phyloP scores from a whole-genome alignment of 2,329 filamentous ascomycete species.

The Gaeumannomyces tritici region DNA sequence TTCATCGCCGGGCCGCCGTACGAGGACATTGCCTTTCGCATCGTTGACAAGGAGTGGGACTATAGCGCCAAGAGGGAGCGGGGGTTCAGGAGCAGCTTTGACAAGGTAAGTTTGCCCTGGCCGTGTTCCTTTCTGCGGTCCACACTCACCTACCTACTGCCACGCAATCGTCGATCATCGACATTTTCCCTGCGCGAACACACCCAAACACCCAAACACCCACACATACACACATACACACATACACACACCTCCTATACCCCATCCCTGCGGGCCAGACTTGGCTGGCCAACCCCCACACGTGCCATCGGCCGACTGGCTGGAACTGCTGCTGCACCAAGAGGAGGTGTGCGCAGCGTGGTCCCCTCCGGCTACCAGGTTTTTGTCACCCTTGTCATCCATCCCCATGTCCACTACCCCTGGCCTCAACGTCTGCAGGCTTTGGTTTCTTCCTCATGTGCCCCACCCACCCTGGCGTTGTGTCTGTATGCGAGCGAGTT shows the following conservation, averaged over 20 bases:
- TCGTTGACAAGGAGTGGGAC: constrained; percentile 98
- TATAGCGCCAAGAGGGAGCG: constrained; percentile 92
- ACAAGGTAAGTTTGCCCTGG: constrained; percentile 60
- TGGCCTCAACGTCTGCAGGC: too few species aligned
- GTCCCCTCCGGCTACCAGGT: background rate
- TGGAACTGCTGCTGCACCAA: background rate
- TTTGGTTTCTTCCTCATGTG: constrained; percentile 3
- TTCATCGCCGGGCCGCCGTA: constrained; percentile 95
- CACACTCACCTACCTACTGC: background rate
- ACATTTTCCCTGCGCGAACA: constrained; percentile 12
- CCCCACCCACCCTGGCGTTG: too few species aligned
- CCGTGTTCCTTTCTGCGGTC: background rate
- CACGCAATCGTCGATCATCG: constrained; percentile 4
- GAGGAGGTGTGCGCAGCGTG: too few species aligned
- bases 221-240: too few species aligned
- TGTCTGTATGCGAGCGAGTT: too few species aligned
- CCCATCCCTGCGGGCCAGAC: constrained; percentile 5
- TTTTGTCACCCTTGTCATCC: constrained; percentile 6
- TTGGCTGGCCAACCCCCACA: constrained; percentile 2
- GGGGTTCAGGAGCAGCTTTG: constrained; percentile 93
- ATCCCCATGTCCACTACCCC: too few species aligned
- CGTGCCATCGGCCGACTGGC: background rate
- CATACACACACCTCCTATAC: too few species aligned
- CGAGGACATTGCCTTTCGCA: constrained; percentile 92
- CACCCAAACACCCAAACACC: too few species aligned